Evolutionary conservation across 768 basidiomycete genomes (phyloP).

Genomic region (Russula olivacea): DNA sequence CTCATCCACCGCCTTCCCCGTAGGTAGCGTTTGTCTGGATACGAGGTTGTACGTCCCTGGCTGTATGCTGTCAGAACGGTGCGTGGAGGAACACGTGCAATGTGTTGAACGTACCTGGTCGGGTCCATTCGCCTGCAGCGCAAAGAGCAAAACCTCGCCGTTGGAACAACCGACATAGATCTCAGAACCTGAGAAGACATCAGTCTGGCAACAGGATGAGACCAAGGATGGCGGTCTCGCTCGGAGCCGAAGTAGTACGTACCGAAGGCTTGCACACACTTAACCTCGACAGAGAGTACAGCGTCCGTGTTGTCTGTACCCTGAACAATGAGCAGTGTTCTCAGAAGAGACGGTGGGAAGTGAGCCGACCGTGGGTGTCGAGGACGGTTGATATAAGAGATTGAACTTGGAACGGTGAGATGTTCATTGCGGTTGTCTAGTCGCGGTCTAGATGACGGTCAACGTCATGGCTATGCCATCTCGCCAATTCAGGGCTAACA

Average conservation of each 20-base stretch:
- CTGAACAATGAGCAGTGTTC: slow-evolving; percentile 20
- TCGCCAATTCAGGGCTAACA: not conserved
- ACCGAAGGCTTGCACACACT: slow-evolving; percentile 31
- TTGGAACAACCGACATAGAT: slow-evolving; percentile 84
- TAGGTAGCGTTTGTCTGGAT: slow-evolving; percentile 51
- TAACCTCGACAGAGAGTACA: slow-evolving; percentile 22
- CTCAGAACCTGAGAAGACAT: slow-evolving; percentile 54
- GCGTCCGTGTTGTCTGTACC: slow-evolving; percentile 24
- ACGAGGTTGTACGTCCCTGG: slow-evolving; percentile 28
- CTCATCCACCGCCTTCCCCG: slow-evolving; percentile 68
- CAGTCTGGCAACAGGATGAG: slow-evolving; percentile 7
- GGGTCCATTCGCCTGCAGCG: slow-evolving; percentile 55
- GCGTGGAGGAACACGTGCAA: not conserved
- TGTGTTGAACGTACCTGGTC: slow-evolving; percentile 32
- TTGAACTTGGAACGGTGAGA: slow-evolving; percentile 59
- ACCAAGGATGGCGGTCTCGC: not conserved
- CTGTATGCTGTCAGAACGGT: slow-evolving; percentile 13
- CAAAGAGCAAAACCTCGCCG: slow-evolving; percentile 76
- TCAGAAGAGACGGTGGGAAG: slow-evolving; percentile 3
- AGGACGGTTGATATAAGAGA: slow-evolving; percentile 39
- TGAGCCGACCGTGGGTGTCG: slow-evolving; percentile 19
- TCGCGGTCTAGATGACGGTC: too few species aligned
- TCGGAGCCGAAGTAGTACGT: not conserved
- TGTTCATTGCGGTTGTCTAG: slow-evolving; percentile 32
- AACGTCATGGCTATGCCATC: not conserved